Percentiles rank a stretch among this genome's conserved stretches.
These are phyloP conservation scores for Abortiporus biennis DNA, from an alignment of 1,284 basidiomycete species.

Conservation along the genomic window DNA sequence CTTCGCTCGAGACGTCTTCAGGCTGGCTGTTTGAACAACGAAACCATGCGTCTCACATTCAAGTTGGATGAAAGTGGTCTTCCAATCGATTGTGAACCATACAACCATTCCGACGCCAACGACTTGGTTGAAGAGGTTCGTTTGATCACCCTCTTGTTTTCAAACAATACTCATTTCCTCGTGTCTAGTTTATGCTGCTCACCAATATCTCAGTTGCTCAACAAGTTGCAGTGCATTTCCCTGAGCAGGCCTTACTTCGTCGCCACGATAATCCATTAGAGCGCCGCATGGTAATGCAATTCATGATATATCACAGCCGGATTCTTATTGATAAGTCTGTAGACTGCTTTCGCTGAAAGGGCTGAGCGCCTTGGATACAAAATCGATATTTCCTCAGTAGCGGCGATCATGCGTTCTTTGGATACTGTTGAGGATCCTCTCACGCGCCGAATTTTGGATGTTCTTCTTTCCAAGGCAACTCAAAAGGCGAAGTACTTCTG, in stretches of 20 bases:
- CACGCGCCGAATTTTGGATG: constrained; percentile 69
- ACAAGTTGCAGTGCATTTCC: constrained; percentile 88
- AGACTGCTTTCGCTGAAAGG: constrained; percentile 75
- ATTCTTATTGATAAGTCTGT: no score
- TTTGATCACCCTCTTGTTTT: constrained; percentile 1
- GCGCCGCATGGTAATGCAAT: constrained; percentile 72
- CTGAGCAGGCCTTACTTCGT: constrained; percentile 91
- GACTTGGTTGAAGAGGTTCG: constrained; percentile 84
- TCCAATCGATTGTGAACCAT: constrained; percentile 75
- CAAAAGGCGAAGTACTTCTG: constrained; percentile 97
- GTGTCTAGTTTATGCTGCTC: constrained; percentile 82
- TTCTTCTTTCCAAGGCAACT: constrained; percentile 86
- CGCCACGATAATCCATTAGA: constrained; percentile 93
- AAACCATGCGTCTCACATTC: constrained; percentile 75
- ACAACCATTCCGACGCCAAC: constrained; percentile 69
- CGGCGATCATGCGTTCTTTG: constrained; percentile 82
- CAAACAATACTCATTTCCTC: constrained; percentile 1
- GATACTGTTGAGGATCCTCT: constrained; percentile 66
- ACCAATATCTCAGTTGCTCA: constrained; percentile 90
- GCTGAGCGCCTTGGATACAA: constrained; percentile 80
- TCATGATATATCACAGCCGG: no score
- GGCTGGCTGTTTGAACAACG: constrained; percentile 74
- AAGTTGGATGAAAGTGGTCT: constrained; percentile 77
- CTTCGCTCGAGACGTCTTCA: constrained; percentile 75
- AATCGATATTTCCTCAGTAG: constrained; percentile 78